Conservation (phyloP, 192 early-diverging fungal genomes). For the Backusella tuberculispora region DNA sequence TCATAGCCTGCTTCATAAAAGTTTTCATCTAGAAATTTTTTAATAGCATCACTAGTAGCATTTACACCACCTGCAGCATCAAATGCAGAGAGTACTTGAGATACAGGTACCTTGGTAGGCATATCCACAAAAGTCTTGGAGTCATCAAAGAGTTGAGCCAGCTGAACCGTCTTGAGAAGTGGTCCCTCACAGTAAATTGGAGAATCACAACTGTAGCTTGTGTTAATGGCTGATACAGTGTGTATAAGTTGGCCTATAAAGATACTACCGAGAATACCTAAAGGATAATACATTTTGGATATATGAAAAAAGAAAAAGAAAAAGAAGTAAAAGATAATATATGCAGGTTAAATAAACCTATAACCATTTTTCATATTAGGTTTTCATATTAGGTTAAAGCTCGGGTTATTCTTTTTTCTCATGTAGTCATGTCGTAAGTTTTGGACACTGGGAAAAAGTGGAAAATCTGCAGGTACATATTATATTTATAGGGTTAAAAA, state of each 20-base stretch:
- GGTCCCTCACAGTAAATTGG: slow-evolving; percentile 72
- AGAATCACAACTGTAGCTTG: slow-evolving; percentile 51
- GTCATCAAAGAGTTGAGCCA: slow-evolving; percentile 61
- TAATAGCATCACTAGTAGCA: slow-evolving; percentile 40
- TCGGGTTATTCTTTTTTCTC: slow-evolving; percentile 1
- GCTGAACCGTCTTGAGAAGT: slow-evolving; percentile 64
- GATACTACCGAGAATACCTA: neutral
- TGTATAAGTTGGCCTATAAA: neutral
- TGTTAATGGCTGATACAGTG: neutral
- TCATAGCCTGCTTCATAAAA: slow-evolving; percentile 60
- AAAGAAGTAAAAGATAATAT: neutral
- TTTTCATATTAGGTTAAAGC: neutral
- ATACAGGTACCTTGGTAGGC: slow-evolving; percentile 59
- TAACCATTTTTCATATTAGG: neutral
- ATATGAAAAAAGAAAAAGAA: neutral
- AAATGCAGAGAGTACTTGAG: slow-evolving; percentile 57
- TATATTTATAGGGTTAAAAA: too few species aligned
- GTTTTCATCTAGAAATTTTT: slow-evolving; percentile 56
- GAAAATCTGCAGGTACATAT: too few species aligned
- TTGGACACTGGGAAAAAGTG: too few species aligned
- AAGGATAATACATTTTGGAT: neutral
- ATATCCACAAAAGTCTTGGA: slow-evolving; percentile 77
- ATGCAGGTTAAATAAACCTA: neutral
- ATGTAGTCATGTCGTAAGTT: neutral
- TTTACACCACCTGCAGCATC: slow-evolving; percentile 44